Evolutionary conservation across 2,329 filamentous ascomycete species (phyloP), one percentile per base, ranked within the genome.

Genomic region (Cercospora sp.): DNA sequence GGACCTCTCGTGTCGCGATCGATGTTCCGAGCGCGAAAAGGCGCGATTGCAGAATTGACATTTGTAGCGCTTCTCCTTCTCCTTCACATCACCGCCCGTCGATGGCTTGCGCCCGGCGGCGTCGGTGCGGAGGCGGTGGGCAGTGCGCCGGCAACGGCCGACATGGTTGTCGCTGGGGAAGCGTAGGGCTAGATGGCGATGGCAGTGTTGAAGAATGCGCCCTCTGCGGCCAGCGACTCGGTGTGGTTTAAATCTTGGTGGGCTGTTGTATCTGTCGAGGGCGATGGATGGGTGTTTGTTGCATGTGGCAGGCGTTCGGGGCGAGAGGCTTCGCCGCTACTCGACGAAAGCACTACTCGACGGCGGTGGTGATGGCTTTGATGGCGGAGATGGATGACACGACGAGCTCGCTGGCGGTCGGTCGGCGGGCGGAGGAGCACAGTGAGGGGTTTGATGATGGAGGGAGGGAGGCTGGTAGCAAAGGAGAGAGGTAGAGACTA

Each of bases 1-100:
- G 80, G 93, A 97, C 83, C 95, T 88, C 83, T 99, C 95, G 82
- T 99, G 95, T 82, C 95, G 88, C 83, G 93, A 97, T 76, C 95
- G 89, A 82, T 99, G 95, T 82, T 99, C 95, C 81, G 93, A 97
- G 81, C 95, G 88, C 84, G 94, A 97, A 81, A 99, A 99, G 72
- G 95, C 95, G 81, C 95, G 88, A 34, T 66, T 67, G 66, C 70
- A 72, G 66, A 69, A 72, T 53, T 70, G 93, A 85, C 95, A 99
- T 82, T 98, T 97, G 89, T 99, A 99, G 83, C 97, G 97, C 86
- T 96, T 94, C 85, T 98, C 95, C 66, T 77, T 77, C 69, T 74
- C 72, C 66, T 75, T 74, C 7, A 66, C 64, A 24, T 72, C 60
- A 12, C 49, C 61, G 59, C 71, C 64, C 49, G 68, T 69, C 57